Evolutionary conservation across 805 yeast genomes (phyloP).

Genomic region (Suhomyces tanzawaensis): DNA sequence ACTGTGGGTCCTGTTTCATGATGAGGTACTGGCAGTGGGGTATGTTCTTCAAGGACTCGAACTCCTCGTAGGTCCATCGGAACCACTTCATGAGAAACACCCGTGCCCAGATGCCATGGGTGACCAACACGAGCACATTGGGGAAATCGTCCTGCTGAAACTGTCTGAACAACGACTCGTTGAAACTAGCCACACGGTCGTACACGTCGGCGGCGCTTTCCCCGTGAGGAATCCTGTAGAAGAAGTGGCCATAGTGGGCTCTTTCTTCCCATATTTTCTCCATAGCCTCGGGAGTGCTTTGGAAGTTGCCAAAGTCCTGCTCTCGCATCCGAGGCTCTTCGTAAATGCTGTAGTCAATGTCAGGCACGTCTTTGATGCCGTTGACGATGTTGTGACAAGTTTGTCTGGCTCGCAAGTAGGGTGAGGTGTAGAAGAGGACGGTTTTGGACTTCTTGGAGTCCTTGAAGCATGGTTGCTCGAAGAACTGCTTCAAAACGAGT

Average conservation of each 20-base stretch:
- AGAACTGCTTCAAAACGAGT: conserved; percentile 39
- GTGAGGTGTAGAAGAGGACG: conserved; percentile 82
- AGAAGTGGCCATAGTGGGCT: conserved; percentile 76
- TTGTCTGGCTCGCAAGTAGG: conserved; percentile 80
- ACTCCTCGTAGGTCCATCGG: conserved; percentile 87
- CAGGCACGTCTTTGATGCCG: conserved; percentile 49
- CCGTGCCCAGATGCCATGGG: conserved; percentile 93
- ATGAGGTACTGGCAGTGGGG: conserved; percentile 82
- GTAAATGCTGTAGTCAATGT: conserved; percentile 49
- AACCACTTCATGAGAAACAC: conserved; percentile 94
- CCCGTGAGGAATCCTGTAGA: conserved; percentile 88
- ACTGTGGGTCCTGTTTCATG: conserved; percentile 59
- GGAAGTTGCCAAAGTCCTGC: conserved; percentile 94
- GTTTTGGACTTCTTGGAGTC: conserved; percentile 17
- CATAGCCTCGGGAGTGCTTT: conserved; percentile 73
- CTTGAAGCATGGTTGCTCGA: conserved; percentile 35
- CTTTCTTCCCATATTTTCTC: conserved; percentile 78
- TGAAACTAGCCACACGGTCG: conserved; percentile 87
- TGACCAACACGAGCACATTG: conserved; percentile 77
- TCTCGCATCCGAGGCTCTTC: conserved; percentile 94
- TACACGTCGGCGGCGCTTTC: conserved; percentile 96
- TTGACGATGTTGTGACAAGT: conserved; percentile 70
- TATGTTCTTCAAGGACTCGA: conserved; percentile 77
- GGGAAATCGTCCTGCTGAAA: conserved; percentile 71
- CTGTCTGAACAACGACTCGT: conserved; percentile 81